These are phyloP conservation scores for Vanrija sp. DNA, from an alignment of 1,284 basidiomycete species.

Conservation along the genomic window DNA sequence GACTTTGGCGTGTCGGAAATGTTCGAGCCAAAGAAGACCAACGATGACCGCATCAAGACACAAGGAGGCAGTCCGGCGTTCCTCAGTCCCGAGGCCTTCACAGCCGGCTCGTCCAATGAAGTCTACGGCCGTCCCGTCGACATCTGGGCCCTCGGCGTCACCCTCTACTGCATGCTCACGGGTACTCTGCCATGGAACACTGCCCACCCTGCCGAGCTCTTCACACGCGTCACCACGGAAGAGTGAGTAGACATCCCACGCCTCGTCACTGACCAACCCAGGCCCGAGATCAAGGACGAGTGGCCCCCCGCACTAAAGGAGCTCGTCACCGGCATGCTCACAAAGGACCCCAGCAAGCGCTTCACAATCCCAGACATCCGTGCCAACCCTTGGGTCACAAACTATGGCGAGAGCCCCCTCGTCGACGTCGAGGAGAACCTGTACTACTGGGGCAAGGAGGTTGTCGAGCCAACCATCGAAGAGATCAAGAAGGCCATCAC, in stretches of 20 bases:
- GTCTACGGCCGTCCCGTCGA: constrained; percentile 54
- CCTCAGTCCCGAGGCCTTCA: constrained; percentile 54
- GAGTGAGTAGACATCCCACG: constrained; percentile 35
- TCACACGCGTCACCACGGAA: constrained; percentile 51
- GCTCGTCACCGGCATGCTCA: constrained; percentile 46
- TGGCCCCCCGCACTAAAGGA: constrained; percentile 42
- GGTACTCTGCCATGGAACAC: constrained; percentile 55
- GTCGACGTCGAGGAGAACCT: constrained; percentile 48
- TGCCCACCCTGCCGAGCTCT: constrained; percentile 53
- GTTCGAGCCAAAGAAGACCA: constrained; percentile 45
- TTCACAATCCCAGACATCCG: constrained; percentile 45
- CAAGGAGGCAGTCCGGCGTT: constrained; percentile 56
- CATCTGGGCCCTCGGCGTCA: constrained; percentile 57
- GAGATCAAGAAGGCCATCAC: constrained; percentile 48
- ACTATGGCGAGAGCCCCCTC: background rate
- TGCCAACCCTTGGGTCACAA: constrained; percentile 51
- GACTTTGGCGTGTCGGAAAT: constrained; percentile 60
- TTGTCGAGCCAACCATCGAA: constrained; percentile 49
- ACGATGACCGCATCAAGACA: constrained; percentile 51
- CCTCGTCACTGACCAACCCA: constrained; percentile 6
- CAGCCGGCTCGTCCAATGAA: constrained; percentile 9
- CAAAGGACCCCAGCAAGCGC: constrained; percentile 45
- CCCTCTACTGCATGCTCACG: constrained; percentile 56
- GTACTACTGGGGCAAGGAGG: constrained; percentile 44
- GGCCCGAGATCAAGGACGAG: constrained; percentile 42